Base-by-base conservation (phyloP, 2,329 filamentous ascomycete species). In the Xylaria sp. region DNA sequence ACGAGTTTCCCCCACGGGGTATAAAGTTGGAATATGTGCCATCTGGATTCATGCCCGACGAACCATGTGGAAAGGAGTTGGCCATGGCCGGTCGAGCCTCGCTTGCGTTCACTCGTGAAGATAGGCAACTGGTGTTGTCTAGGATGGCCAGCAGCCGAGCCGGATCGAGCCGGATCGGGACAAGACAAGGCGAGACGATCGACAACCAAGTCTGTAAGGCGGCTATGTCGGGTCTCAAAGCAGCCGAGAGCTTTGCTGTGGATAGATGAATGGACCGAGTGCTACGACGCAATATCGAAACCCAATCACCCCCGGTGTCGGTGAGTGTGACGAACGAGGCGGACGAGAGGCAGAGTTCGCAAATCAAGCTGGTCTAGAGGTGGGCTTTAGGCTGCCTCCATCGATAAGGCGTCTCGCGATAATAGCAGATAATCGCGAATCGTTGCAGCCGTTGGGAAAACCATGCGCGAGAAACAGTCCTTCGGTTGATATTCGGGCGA, bases 61-160 rank as follows among this genome's bases (percentile, higher is more conserved):
- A 74, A 72, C 73, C 75, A 71, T 80, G 77, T 23, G 80, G 79
- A 65, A 80, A 83, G 13, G 82, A 82, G 71, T 83, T 84, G 71
- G 82, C 78, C 83, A 85, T 84, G 72, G 74, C 66, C 63, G 60
- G 53, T 27, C 47, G 23, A 32, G 27, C 16, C 16, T 44, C 6
- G 63, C 72, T 74, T 69, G 68, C 68, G 54, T 40, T 50, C 54
- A 59, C 69, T 53, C 42, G 69, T 54, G 18, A 16, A 50, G 51
- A 51, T 23, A 59, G 63, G 51, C 42, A 57, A 18, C 40, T 42
- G 40, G 40, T 1, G 32, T 10, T 35, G 37, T 40, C 13, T 40
- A 40, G 12, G 37, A 40, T 12, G 12, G 16, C 37, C 10, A 40
- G 37, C 37, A 40, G 66, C 37, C 44, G 44, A 63, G 44, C 4